Evolutionary conservation across 2,329 filamentous ascomycete species (phyloP), one percentile per base, ranked within the genome.

Genomic region (Diaporthe citri): DNA sequence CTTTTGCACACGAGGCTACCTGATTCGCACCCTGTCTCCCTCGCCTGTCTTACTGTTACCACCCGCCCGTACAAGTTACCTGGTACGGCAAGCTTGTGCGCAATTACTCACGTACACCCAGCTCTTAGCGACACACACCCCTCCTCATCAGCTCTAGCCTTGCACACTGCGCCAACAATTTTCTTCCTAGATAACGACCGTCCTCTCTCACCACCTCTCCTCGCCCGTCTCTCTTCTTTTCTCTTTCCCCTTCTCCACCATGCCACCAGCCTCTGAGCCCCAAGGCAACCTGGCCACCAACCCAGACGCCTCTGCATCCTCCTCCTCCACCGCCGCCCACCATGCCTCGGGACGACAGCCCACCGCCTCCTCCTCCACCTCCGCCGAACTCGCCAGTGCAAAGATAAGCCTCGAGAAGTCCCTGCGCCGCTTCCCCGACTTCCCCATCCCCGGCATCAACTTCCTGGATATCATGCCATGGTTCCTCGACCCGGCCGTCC

Each of bases 401-500:
- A 90, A 92, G 90, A 86, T 92, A 89, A 93, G 86, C 89, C 96
- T 88, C 89, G 86, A 92, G 82, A 85, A 87, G 79, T 91, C 93
- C 76, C 91, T 98, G 80, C 94, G 94, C 85, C 93, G 95, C 84
- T 97, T 95, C 87, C 91, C 92, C 81, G 95, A 98, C 88, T 98
- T 98, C 87, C 96, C 96, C 75, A 93, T 93, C 78, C 92, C 94
- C 60, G 96, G 97, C 84, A 96, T 99, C 82, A 90, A 97, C 81
- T 99, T 99, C 86, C 95, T 98, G 87, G 97, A 99, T 84, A 98
- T 99, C 86, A 93, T 99, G 85, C 97, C 97, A 76, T 93, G 98
- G 82, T 98, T 99, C 88, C 92, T 94, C 83, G 90, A 95, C 82
- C 92, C 93, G 73, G 82, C 84, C 70, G 88, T 94, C 76, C 96